A percentile compares a stretch with the other conserved stretches of the same genome.
These are phyloP conservation scores for Testicularia cyperi DNA, from an alignment of 1,284 basidiomycete species.

Conservation along the genomic window DNA sequence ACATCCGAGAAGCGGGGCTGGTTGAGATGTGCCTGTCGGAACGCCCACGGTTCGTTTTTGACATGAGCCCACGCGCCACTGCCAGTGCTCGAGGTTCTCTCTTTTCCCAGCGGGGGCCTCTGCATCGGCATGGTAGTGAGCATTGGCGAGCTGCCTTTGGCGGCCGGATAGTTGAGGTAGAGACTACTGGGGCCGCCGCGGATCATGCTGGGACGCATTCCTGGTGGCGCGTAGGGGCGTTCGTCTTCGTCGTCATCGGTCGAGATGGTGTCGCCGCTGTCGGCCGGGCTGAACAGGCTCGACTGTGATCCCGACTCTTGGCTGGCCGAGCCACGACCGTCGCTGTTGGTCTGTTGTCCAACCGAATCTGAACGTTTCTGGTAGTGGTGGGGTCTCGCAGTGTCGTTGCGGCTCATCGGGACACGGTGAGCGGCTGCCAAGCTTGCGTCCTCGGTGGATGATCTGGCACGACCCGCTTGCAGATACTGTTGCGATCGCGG, in stretches of 20 bases:
- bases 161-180: slow-evolving; percentile 34
- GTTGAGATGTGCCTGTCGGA: slow-evolving; percentile 24
- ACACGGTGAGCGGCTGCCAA: slow-evolving; percentile 11
- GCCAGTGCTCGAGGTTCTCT: slow-evolving; percentile 23
- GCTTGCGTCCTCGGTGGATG: slow-evolving; percentile 6
- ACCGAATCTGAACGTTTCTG: slow-evolving; percentile 26
- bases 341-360: slow-evolving; percentile 19
- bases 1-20: slow-evolving; percentile 38
- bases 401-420: slow-evolving; percentile 35
- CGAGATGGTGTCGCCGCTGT: slow-evolving; percentile 42
- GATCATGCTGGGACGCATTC: slow-evolving; percentile 39
- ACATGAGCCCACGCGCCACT: slow-evolving; percentile 30
- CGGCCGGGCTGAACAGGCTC: slow-evolving; percentile 42
- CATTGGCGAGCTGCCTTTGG: slow-evolving; percentile 15
- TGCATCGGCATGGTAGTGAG: slow-evolving; percentile 4
- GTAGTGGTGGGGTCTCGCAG: slow-evolving; percentile 34
- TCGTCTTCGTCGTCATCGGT: slow-evolving; percentile 49
- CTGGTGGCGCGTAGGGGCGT: slow-evolving; percentile 33
- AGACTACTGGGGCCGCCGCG: slow-evolving; percentile 36
- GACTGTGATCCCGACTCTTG: slow-evolving; percentile 30
- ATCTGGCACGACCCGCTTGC: slow-evolving; percentile 9
- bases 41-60: slow-evolving; percentile 32
- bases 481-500: slow-evolving; percentile 24
- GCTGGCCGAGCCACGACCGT: slow-evolving; percentile 22
- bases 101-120: slow-evolving; percentile 13